Evolutionary conservation across 1,139 yeast species (phyloP).

Genomic region (Blastobotrys apis): DNA sequence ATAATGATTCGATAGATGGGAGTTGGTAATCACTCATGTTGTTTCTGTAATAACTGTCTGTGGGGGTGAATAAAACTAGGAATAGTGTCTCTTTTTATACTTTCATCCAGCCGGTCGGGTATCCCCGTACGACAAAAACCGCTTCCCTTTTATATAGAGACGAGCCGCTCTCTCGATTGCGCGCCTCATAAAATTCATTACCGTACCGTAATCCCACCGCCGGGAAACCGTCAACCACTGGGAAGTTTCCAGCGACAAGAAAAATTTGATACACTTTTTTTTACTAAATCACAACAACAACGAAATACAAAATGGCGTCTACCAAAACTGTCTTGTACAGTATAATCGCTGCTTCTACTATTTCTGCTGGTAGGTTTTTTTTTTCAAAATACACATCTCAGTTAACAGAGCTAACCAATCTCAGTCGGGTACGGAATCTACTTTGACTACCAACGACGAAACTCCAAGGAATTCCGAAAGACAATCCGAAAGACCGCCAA

Average conservation of each 20-base stretch:
- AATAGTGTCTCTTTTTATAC: neutral
- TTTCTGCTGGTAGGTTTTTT: neutral
- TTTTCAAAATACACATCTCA: too few species aligned
- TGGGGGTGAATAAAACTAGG: neutral
- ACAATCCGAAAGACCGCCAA: slow-evolving; percentile 56
- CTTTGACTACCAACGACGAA: slow-evolving; percentile 90
- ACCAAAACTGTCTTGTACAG: slow-evolving; percentile 32
- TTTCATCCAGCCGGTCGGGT: neutral
- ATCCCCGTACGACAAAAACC: neutral
- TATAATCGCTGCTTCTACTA: slow-evolving; percentile 33
- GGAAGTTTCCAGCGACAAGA: too few species aligned
- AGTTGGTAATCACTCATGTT: slow-evolving; percentile 18
- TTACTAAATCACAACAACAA: too few species aligned
- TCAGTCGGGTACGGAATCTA: slow-evolving; percentile 74
- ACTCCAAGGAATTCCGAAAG: slow-evolving; percentile 74
- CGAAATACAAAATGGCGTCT: too few species aligned
- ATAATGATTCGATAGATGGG: slow-evolving; percentile 22
- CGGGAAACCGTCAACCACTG: too few species aligned
- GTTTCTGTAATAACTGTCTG: too few species aligned
- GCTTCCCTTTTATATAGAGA: too few species aligned
- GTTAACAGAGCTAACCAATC: too few species aligned
- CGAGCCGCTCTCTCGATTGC: too few species aligned
- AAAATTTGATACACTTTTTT: too few species aligned
- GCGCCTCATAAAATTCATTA: too few species aligned
- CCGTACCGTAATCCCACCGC: too few species aligned